Conservation (phyloP, 352 stramenopile species). For the Globisporangium canariense region DNA sequence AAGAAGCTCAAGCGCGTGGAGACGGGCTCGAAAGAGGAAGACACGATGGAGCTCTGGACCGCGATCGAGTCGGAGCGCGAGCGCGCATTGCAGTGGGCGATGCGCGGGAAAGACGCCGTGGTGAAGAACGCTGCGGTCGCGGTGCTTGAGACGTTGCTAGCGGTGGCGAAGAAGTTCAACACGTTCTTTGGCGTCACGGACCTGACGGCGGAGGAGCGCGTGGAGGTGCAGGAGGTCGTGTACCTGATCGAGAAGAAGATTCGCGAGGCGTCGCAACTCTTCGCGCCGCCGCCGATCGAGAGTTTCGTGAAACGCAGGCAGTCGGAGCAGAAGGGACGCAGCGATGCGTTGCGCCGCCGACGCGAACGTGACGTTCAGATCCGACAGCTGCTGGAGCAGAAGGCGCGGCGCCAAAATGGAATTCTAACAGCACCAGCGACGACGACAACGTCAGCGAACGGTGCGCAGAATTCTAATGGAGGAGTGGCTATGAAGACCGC, state of each 20-base stretch:
- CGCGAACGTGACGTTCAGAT: constrained; percentile 76
- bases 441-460: constrained; percentile 16
- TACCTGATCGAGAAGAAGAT: constrained; percentile 68
- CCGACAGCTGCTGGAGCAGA: constrained; percentile 54
- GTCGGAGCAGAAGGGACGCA: constrained; percentile 74
- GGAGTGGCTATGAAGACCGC: constrained; percentile 13
- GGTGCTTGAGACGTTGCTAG: constrained; percentile 47
- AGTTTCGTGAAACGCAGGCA: constrained; percentile 77
- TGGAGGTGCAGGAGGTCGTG: constrained; percentile 63
- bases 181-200: constrained; percentile 70
- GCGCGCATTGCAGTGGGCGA: constrained; percentile 50
- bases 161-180: constrained; percentile 72
- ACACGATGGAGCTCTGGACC: constrained; percentile 44
- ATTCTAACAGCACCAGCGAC: constrained; percentile 5
- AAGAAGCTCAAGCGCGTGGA: constrained; percentile 35
- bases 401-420: constrained; percentile 15
- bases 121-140: constrained; percentile 27
- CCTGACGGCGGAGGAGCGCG: constrained; percentile 41
- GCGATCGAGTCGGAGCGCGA: constrained; percentile 24
- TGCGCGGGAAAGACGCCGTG: constrained; percentile 44
- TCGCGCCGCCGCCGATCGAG: constrained; percentile 75
- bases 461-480: constrained; percentile 10
- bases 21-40: constrained; percentile 31
- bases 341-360: constrained; percentile 65
- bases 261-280: constrained; percentile 31